Evolutionary conservation across 257 asterid species (phyloP), one percentile per base, ranked within the genome.

Genomic region (Penstemon eatonii): DNA sequence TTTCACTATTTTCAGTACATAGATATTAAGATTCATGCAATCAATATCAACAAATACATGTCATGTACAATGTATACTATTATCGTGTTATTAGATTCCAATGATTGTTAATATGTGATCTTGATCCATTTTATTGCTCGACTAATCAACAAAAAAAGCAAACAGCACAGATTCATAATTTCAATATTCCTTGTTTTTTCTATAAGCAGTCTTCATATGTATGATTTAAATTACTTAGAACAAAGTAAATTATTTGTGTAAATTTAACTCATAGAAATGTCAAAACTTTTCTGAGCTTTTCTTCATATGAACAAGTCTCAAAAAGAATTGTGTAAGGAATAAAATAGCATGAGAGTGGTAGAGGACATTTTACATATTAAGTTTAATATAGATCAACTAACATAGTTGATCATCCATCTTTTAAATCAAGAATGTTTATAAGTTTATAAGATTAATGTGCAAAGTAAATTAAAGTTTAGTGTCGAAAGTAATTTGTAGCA

Each of bases 41-140:
- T 9, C 42, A 40, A 37, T 43, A 15, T 47, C 25, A 12, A 47
- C 38, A 4, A 47, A 13, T 18, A 36, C 9, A 38, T 50, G 33
- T 50, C 40, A 63, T 19, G 49, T 46, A 49, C 54, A 2, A 49
- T 49, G 56, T 9, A 10, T 46, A 45, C 25, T 46, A 45, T 3
- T 53, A 10, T 10, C 42, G 36, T 6, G 43, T 38, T 19, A 63
- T 8, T 18, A 25, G 38, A 10, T 4, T 10, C 9, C 42, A 45
- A 25, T 18, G 8, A 18, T 19, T 33, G 15, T 58, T 36, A 39
- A 56, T 42, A 56, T 12, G 56, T 12, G 8, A 59, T 39, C 56
- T 49, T 12, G 47, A 58, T 73, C 53, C 7, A 41, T 18, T 57
- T 56, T 36, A 57, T 8, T 39, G 43, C 58, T 49, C n/a, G 11